Base-by-base conservation (phyloP, 768 basidiomycete genomes). In the Boletus rufocinnamomeus region DNA sequence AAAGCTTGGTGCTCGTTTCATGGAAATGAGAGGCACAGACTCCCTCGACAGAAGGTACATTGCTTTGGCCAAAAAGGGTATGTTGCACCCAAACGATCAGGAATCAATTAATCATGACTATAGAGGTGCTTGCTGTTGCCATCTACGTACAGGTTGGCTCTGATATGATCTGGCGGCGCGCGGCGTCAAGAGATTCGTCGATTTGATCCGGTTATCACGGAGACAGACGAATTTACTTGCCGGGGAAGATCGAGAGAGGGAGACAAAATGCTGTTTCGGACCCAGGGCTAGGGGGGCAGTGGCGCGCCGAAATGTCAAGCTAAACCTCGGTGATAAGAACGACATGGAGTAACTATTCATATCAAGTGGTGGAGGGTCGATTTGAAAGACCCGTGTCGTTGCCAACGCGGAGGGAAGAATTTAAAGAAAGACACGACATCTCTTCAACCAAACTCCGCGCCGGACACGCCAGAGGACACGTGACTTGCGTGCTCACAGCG, bases 161-260 rank as follows among this genome's bases (percentile, higher is more conserved):
- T 30, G 41, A 6, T 16, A 35, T 38, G 47, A 45, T 46, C 48
- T 47, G 50, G 56, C 53, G 37, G 53, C 28, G 51, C 25, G 40
- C 23, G 27, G 46, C 30, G 32, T 48, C 38, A 50, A 52, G 14
- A 49, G 16, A 51, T 43, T 43, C 41, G 13, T 51, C 14, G 14
- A 54, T 30, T 46, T 45, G 64, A 56, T 66, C 65, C 61, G 54
- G 48, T 25, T 49, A 54, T 59, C 16, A 30, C 53, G 56, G 46
- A 13, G 27, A 35, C 16, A 50, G 38, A 41, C n/a, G 11, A 32
- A 32, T 40, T 34, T 28, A 16, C 30, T 35, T 35, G 57, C 56
- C 19, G 28, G 17, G 32, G 30, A 30, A 34, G 23, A 62, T 50
- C 17, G 46, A 52, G 32, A 27, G 14, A 16, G 30, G 14, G 6